Evolutionary conservation across 352 stramenopile species (phyloP).

Genomic region (Pythium myriotylum): DNA sequence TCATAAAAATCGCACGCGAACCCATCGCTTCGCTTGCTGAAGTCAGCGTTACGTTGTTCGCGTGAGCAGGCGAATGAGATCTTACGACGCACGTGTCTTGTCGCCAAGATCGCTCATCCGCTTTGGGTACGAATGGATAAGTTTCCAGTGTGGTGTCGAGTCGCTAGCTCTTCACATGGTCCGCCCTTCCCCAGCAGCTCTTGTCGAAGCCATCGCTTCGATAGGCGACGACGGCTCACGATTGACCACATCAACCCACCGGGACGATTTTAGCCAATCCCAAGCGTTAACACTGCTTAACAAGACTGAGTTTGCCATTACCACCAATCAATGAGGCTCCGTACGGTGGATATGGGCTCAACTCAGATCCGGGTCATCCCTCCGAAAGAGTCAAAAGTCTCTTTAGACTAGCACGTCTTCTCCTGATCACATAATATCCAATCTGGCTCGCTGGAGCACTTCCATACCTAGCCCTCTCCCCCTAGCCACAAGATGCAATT

Average conservation of each 20-base stretch:
- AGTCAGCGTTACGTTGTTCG: background rate
- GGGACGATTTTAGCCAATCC: background rate
- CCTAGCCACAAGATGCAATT: conserved; percentile 9
- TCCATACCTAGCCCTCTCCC: conserved; percentile 1
- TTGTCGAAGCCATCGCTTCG: conserved; percentile 9
- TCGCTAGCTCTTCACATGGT: conserved; percentile 2
- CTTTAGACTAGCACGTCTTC: background rate
- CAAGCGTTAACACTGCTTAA: background rate
- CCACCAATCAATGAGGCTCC: no score
- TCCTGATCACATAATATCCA: background rate
- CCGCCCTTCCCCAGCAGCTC: conserved; percentile 7
- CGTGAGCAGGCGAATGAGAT: conserved; percentile 1
- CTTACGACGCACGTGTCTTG: background rate
- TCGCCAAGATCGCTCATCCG: background rate
- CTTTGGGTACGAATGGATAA: no score
- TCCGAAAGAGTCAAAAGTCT: background rate
- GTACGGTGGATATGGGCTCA: no score
- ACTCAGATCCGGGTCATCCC: conserved; percentile 3
- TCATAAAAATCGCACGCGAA: background rate
- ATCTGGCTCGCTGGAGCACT: background rate
- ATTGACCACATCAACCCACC: background rate
- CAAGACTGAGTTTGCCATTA: background rate
- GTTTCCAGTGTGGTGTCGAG: background rate
- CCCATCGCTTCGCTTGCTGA: conserved; percentile 3
- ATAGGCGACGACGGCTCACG: no score